phyloP scores from a whole-genome alignment of 129 eudicot species.

The Rutidosis leptorrhynchoides region DNA sequence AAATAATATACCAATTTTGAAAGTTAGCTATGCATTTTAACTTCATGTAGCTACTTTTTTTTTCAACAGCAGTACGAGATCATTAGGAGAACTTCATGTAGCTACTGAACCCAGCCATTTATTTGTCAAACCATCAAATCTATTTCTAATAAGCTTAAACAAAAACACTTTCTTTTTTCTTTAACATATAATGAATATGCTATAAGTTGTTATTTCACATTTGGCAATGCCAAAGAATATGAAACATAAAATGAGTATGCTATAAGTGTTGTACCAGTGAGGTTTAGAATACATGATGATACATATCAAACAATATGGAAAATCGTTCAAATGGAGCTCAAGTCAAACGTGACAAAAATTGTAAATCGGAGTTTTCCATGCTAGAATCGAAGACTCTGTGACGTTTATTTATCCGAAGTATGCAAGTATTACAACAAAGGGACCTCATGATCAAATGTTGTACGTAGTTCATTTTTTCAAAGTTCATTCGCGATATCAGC shows the following conservation, averaged over 20 bases:
- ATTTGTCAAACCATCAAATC: no score
- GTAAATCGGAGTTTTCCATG: constrained; percentile 8
- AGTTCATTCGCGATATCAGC: constrained; percentile 42
- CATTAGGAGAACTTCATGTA: no score
- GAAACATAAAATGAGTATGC: no score
- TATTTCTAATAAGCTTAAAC: no score
- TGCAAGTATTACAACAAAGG: constrained; percentile 13
- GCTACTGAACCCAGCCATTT: no score
- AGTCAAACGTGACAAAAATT: constrained; percentile 12
- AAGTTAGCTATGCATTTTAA: no score
- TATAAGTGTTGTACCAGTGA: not conserved
- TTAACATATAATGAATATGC: no score
- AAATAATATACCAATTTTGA: no score
- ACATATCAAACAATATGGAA: constrained; percentile 6
- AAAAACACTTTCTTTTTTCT: not conserved
- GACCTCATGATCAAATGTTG: not conserved
- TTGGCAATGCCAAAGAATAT: not conserved
- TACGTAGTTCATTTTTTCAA: constrained; percentile 8
- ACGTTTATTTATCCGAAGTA: constrained; percentile 23
- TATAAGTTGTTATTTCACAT: not conserved
- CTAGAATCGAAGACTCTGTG: constrained; percentile 15
- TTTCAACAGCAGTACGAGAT: no score
- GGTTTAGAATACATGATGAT: not conserved
- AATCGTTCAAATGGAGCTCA: constrained; percentile 8
- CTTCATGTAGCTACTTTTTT: no score